Evolutionary conservation across 306 rosid genomes (phyloP).

Genomic region (Luffa acutangula): DNA sequence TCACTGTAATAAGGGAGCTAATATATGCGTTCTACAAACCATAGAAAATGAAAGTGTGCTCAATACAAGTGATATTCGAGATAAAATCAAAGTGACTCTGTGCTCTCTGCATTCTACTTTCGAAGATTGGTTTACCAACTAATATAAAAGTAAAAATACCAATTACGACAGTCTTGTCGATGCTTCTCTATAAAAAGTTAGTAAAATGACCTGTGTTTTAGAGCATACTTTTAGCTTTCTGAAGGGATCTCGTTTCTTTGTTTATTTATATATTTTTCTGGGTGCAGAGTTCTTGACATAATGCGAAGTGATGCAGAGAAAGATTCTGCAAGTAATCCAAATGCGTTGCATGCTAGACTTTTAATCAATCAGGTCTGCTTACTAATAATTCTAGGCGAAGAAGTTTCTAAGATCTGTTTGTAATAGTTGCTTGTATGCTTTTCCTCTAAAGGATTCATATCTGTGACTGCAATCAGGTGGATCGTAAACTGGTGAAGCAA

Average conservation of each 20-base stretch:
- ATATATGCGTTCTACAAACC: background rate
- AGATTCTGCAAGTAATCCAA: constrained; percentile 61
- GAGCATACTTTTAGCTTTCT: background rate
- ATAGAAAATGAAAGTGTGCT: background rate
- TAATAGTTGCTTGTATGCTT: background rate
- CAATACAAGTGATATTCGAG: background rate
- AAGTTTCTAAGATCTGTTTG: background rate
- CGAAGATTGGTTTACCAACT: background rate
- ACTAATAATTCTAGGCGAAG: background rate
- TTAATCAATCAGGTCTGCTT: constrained; percentile 61
- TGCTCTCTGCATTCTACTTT: background rate
- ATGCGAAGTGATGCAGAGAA: constrained; percentile 63
- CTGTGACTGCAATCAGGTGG: constrained; percentile 45
- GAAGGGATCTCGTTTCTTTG: background rate
- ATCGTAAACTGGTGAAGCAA: constrained; percentile 94
- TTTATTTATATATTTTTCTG: background rate
- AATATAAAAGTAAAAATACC: background rate
- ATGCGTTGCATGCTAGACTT: constrained; percentile 54
- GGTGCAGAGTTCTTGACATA: constrained; percentile 82
- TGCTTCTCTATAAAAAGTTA: background rate
- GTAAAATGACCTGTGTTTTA: background rate
- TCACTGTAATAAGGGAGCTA: background rate
- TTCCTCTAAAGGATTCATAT: constrained; percentile 2
- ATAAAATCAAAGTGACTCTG: background rate
- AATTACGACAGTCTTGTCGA: background rate